Evolutionary conservation across 495 filamentous ascomycete genomes (phyloP).

Genomic region (Podospora conica): DNA sequence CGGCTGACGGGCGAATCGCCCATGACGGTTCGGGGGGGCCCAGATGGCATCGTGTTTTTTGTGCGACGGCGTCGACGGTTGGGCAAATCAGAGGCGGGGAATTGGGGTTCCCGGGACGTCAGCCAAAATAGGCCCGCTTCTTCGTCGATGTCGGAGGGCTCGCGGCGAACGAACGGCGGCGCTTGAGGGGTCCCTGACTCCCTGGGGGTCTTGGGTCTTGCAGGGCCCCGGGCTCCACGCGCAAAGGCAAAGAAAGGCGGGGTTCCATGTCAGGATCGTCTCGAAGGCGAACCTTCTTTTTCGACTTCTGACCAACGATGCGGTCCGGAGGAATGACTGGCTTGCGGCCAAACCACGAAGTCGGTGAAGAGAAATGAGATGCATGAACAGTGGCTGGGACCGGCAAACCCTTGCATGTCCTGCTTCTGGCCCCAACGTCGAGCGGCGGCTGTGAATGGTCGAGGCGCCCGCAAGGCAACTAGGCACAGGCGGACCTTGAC

Average conservation of each 20-base stretch:
- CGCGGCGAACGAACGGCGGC: slow-evolving; percentile 16
- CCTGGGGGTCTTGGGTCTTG: no score
- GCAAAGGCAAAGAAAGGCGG: slow-evolving; percentile 3
- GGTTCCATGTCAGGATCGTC: slow-evolving; percentile 11
- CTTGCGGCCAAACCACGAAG: slow-evolving; percentile 50
- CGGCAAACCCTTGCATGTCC: slow-evolving; percentile 37
- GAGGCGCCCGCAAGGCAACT: slow-evolving; percentile 33
- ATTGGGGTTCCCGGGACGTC: slow-evolving; percentile 22
- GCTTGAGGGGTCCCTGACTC: slow-evolving; percentile 7
- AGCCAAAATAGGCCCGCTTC: slow-evolving; percentile 15
- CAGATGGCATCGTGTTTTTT: slow-evolving; percentile 3
- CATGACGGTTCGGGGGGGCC: slow-evolving; percentile 4
- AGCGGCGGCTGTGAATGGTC: slow-evolving; percentile 29
- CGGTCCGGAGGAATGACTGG: slow-evolving; percentile 38
- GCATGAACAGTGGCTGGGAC: slow-evolving; percentile 51
- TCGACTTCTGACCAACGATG: slow-evolving; percentile 9
- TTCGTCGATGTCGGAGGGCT: background rate
- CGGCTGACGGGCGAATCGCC: slow-evolving; percentile 29
- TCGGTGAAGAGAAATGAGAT: slow-evolving; percentile 52
- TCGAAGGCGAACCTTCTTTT: slow-evolving; percentile 14
- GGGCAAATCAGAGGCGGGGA: slow-evolving; percentile 29
- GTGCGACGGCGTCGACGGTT: slow-evolving; percentile 4
- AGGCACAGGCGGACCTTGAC: slow-evolving; percentile 51
- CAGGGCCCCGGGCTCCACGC: slow-evolving; percentile 1
- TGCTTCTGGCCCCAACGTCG: slow-evolving; percentile 38